Conservation (phyloP, 2,329 filamentous ascomycete species). For the Tolypocladium album region DNA sequence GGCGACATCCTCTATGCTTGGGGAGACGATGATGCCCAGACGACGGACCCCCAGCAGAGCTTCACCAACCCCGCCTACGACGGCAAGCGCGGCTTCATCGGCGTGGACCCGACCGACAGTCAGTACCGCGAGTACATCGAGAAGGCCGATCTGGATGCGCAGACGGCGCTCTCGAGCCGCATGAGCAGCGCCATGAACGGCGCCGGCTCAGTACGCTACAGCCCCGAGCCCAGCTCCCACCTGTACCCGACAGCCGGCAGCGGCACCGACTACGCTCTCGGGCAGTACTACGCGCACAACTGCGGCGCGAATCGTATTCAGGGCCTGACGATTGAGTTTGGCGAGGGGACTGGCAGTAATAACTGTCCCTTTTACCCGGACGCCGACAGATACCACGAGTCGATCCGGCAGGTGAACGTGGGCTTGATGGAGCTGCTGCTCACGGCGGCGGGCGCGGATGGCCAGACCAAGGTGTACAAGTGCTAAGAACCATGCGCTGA, state of each 20-base stretch:
- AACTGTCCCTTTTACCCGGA: conserved; percentile 35
- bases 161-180: conserved; percentile 18
- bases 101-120: conserved; percentile 19
- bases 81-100: conserved; percentile 34
- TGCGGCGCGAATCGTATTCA: conserved; percentile 27
- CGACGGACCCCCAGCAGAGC: conserved; percentile 31
- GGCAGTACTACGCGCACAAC: conserved; percentile 25
- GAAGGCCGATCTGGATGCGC: conserved; percentile 20
- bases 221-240: conserved; percentile 24
- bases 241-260: conserved; percentile 35
- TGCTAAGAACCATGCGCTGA: background rate
- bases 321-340: conserved; percentile 37
- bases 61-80: conserved; percentile 42
- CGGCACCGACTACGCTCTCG: conserved; percentile 35
- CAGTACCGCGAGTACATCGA: conserved; percentile 36
- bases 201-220: conserved; percentile 25
- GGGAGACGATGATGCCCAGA: conserved; percentile 45
- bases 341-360: conserved; percentile 10
- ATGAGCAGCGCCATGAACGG: conserved; percentile 28
- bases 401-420: conserved; percentile 31
- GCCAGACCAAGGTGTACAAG: background rate
- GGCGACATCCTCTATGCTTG: conserved; percentile 44
- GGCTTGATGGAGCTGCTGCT: conserved; percentile 37
- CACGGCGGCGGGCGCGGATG: conserved; percentile 12
- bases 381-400: conserved; percentile 27